Conservation (phyloP, 2,329 filamentous ascomycete genomes). For the Paecilomyces variotii region DNA sequence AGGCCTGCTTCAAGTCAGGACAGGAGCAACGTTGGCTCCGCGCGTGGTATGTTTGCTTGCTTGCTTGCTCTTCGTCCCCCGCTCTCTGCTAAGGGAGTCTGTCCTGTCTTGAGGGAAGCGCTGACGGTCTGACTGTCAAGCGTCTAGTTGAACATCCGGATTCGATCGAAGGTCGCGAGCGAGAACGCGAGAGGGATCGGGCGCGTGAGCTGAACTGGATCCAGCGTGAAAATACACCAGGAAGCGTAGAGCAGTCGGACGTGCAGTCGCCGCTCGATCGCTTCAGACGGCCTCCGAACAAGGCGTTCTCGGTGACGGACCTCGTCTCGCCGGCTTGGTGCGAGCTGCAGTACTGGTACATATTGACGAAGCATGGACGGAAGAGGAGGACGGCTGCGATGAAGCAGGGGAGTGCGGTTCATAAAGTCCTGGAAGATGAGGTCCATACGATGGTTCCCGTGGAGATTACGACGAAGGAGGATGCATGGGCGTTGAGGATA, state of each 20-base stretch:
- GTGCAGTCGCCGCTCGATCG: slow-evolving; percentile 60
- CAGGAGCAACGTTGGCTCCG: slow-evolving; percentile 15
- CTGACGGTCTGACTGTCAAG: slow-evolving; percentile 55
- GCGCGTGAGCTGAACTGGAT: slow-evolving; percentile 18
- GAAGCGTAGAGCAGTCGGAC: slow-evolving; percentile 17
- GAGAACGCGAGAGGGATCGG: slow-evolving; percentile 22
- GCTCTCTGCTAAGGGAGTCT: slow-evolving; percentile 1
- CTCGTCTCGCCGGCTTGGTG: slow-evolving; percentile 89
- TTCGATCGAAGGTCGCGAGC: slow-evolving; percentile 28
- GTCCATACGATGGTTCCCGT: slow-evolving; percentile 71
- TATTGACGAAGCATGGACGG: slow-evolving; percentile 65
- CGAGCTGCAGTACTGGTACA: slow-evolving; percentile 89
- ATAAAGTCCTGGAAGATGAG: slow-evolving; percentile 76
- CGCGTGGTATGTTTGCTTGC: slow-evolving; percentile 23
- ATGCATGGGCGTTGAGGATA: slow-evolving; percentile 70
- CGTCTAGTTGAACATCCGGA: slow-evolving; percentile 50
- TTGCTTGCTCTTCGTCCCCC: slow-evolving; percentile 3
- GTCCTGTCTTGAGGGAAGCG: slow-evolving; percentile 14
- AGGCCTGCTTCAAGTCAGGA: slow-evolving; percentile 14
- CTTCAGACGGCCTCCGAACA: slow-evolving; percentile 69
- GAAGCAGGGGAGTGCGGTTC: slow-evolving; percentile 71
- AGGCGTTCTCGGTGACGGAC: slow-evolving; percentile 79
- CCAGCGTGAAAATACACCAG: not conserved
- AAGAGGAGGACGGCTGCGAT: slow-evolving; percentile 73
- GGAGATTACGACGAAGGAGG: slow-evolving; percentile 65